Base-by-base conservation (phyloP, 129 eudicot species). In the Centella asiatica region DNA sequence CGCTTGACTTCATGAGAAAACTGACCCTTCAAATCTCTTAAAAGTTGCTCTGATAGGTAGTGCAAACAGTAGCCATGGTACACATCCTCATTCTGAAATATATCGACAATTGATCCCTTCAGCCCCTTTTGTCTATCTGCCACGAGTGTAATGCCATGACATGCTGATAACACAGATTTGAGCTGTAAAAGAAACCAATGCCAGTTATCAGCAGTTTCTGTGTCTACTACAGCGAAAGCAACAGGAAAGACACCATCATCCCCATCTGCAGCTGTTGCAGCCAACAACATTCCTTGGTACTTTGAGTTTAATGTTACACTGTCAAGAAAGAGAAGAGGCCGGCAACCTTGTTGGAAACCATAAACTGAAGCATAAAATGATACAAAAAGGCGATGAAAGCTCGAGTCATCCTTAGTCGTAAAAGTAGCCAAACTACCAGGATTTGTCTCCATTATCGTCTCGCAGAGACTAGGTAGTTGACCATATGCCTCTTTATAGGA, bases 371-470 rank as follows among this genome's bases (percentile, higher is more conserved):
- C 95, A 69, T 76, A 79, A 65, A 90, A 90, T 6, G 94, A 77
- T 61, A 90, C 78, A 71, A 90, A 90, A 18, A 90, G 80, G 36
- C 98, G 95, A 48, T 90, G 95, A 57, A 90, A 90, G 65, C 90
- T 90, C 22, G 94, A 86, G 72, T 86, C 95, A 34, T 81, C 95
- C 69, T 90, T 90, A 37, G 97, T 90, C 4, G 87, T 71, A 55
- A 90, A 90, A 56, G 95, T 90, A 54, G 90, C 98, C 24, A 81
- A 68, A 76, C 95, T 87, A 8, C 98, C 98, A n/a, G 95, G 98
- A 87, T 90, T 90, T 39, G 95, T 75, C 76, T 84, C 90, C 95
- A 90, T 90, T 54, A 90, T 84, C 59, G 78, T 80, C 59, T 87
- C 85, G 65, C 98, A 90, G 61, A 84, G 81, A 76, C 59, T 49